Base-by-base conservation (phyloP, 768 basidiomycete genomes). In the Terana coerulea region DNA sequence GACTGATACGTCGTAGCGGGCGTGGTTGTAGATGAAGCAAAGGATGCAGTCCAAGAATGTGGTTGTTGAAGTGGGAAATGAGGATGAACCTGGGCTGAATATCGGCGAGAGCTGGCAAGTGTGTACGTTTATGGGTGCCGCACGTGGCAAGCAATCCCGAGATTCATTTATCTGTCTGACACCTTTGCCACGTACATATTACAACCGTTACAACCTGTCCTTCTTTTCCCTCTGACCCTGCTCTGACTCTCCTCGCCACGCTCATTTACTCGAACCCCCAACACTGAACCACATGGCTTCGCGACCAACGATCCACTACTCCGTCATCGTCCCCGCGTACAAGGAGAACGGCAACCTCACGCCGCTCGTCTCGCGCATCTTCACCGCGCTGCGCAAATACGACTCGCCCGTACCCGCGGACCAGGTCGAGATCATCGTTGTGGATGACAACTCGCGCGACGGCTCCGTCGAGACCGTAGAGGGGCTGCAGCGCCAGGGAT, bases 381-480 rank as follows among this genome's bases (percentile, higher is more conserved):
- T 62, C 48, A 59, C 52, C 34, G 64, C 64, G 11, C 57, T 65
- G 35, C 52, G 52, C 14, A 59, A 58, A 30, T 40, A 55, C 25
- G 59, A 62, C 56, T 65, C 64, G n/a, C 64, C 64, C 12, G 59
- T 63, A 6, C 57, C 58, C 33, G 55, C 64, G 1, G 42, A 50
- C 5, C 61, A 58, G 34, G 56, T 59, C 39, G 64, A 65, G 45
- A 52, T 65, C 28, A 58, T 65, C 55, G 51, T 65, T 47, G 64
- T 65, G 10, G 64, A 65, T 54, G 64, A 65, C 58, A 65, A 65
- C 56, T 65, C 64, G 43, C 55, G 64, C 29, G 64, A 63, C 51
- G 62, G 62, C 22, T 62, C 62, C 33, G 61, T 58, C 14, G 61
- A 65, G 52, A 61, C 52, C 31, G 64, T 65, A 26, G 52, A 59